A percentile compares a stretch with the other conserved stretches of the same genome.
These are phyloP conservation scores for Sporothrix variecibatus DNA, from an alignment of 2,329 filamentous ascomycete genomes.

Conservation along the genomic window DNA sequence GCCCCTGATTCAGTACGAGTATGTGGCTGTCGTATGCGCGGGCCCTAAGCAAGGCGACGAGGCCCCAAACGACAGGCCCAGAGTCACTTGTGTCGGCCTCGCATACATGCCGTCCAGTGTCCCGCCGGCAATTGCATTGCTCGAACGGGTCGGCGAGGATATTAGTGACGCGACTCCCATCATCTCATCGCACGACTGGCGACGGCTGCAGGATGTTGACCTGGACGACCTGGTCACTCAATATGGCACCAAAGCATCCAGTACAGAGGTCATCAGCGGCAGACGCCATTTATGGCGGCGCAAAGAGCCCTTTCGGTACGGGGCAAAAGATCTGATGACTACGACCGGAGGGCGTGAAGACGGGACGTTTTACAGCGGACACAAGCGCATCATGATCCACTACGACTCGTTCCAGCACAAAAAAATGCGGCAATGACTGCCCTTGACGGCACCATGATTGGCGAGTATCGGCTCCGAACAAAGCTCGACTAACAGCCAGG, in stretches of 20 bases:
- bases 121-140: background rate
- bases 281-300: background rate
- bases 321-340: background rate
- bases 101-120: slow-evolving; percentile 3
- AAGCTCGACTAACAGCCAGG: no score
- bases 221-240: background rate
- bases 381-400: background rate
- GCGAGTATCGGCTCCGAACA: no score
- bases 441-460: background rate
- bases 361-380: no score
- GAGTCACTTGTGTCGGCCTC: background rate
- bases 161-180: background rate
- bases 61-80: background rate
- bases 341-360: no score
- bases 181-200: background rate
- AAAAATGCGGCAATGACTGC: background rate
- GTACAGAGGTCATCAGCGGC: background rate
- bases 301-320: background rate
- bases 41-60: background rate
- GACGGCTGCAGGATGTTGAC: background rate
- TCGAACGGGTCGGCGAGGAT: background rate
- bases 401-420: background rate
- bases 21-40: background rate
- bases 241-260: background rate
- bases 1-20: slow-evolving; percentile 12